Base-by-base conservation (phyloP, 768 basidiomycete genomes). In the Naganishia vaughanmartiniae region DNA sequence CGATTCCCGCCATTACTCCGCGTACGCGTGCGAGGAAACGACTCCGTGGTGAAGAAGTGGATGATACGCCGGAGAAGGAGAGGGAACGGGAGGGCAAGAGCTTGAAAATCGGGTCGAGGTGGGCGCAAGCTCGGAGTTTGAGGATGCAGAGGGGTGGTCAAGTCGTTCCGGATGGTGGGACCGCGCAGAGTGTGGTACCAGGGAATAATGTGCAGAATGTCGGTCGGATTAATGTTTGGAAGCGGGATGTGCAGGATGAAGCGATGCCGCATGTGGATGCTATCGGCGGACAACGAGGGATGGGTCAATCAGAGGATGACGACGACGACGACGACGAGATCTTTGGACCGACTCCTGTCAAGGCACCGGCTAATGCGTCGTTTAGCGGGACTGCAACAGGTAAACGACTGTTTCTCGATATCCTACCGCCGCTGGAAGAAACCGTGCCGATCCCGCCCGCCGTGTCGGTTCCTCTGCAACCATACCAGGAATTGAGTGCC, bases 1-100 rank as follows among this genome's bases (percentile, higher is more conserved):
- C 42, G 10, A 15, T 63, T 5, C 60, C 60, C 15, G 56, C 54
- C 0, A 65, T 57, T 31, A 72, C 71, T 7, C 71, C 71, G 0
- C 54, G 71, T 2, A 67, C 71, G 14, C 66, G 66, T 19, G 71
- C 71, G 3, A 26, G 71, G 39, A 72, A 72, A 48, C 51, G 71
- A 26, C 46, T 72, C 14, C 39, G 71, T 33, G 71, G 71, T 14
- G 71, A 72, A 55, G 66, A 72, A 33, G 57, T 72, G 11, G 71
- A 72, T 11, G 66, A 72, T 39, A 72, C 71, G 5, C 71, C 71
- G 19, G 66, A 56, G 26, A 60, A 57, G 57, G 30, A 60, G 11
- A 36, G 42, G 45, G 45, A 39, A 14, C 48, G 48, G 60, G 60
- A 56, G 36, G 60, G 60, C 3, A 63, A 63, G 26, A 63, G 60